phyloP scores from a whole-genome alignment of 176 grass and related monocot genomes.

The Triticum monococcum region DNA sequence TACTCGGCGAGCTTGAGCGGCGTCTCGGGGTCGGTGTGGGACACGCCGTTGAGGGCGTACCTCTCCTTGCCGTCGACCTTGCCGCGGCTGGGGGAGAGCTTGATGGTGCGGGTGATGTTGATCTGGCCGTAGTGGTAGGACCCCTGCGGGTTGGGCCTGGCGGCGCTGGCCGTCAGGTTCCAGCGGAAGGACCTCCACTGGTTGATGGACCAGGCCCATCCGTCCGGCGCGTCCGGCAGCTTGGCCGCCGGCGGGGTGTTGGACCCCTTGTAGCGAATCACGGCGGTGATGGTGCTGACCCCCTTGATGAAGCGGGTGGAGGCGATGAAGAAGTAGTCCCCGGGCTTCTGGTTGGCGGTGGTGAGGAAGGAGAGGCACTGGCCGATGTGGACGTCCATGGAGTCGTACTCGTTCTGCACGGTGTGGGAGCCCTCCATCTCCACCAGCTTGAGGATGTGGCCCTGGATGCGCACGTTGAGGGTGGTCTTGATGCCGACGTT shows the following conservation, averaged over 20 bases:
- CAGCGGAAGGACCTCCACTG: constrained; percentile 90
- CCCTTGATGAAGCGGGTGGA: constrained; percentile 86
- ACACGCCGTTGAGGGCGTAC: constrained; percentile 82
- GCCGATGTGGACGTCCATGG: constrained; percentile 70
- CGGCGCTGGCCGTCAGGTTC: constrained; percentile 96
- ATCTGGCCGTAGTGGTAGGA: constrained; percentile 98
- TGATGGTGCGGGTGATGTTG: constrained; percentile 93
- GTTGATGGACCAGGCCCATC: constrained; percentile 92
- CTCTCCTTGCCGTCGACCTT: constrained; percentile 62
- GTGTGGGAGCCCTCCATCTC: constrained; percentile 99
- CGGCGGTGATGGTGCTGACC: constrained; percentile 31
- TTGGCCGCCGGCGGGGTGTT: constrained; percentile 49
- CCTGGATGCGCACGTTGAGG: constrained; percentile 78
- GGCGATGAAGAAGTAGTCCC: constrained; percentile 66
- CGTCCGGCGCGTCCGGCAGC: constrained; percentile 55
- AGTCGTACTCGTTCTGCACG: constrained; percentile 75
- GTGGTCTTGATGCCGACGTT: constrained; percentile 79
- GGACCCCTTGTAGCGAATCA: constrained; percentile 68
- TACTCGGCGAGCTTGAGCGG: constrained; percentile 96
- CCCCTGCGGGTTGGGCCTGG: constrained; percentile 92
- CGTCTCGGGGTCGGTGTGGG: constrained; percentile 57
- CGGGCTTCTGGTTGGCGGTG: constrained; percentile 62
- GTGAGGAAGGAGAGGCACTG: constrained; percentile 90
- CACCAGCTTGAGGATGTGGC: constrained; percentile 59
- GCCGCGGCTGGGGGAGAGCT: constrained; percentile 36